These are phyloP conservation scores for Excoecaria agallocha DNA, from an alignment of 345 rosid genomes.

Conservation along the genomic window DNA sequence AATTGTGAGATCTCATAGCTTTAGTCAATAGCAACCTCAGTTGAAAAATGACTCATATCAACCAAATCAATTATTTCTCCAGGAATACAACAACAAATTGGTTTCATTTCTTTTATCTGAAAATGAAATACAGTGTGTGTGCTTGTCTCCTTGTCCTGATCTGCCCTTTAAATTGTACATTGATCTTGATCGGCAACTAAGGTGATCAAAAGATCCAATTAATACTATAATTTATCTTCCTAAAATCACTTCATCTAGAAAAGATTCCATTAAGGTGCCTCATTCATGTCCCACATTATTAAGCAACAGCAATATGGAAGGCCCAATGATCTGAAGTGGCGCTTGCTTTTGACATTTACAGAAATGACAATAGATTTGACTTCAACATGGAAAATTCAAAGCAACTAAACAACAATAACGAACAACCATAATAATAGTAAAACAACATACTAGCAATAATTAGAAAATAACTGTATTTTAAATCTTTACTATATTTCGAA, in stretches of 20 bases:
- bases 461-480: not conserved
- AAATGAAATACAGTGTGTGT: not conserved
- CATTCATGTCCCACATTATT: not conserved
- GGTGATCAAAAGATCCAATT: not conserved
- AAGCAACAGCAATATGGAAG: constrained; percentile 1
- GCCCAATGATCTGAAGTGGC: not conserved
- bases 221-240: not conserved
- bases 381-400: constrained; percentile 1
- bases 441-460: not conserved
- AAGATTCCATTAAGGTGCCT: not conserved
- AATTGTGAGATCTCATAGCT: not conserved
- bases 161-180: not conserved
- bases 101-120: not conserved
- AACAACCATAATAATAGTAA: not conserved
- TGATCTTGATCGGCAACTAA: not conserved
- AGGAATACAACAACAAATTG: not conserved
- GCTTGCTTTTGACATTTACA: constrained; percentile 4
- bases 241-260: not conserved
- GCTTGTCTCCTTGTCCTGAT: not conserved
- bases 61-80: not conserved
- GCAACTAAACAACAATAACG: not conserved
- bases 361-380: not conserved
- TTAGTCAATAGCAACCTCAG: not conserved
- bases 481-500: not conserved
- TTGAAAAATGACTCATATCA: not conserved